These are phyloP conservation scores for Schrenkiella parvula DNA, from an alignment of 345 rosid genomes.

Conservation along the genomic window DNA sequence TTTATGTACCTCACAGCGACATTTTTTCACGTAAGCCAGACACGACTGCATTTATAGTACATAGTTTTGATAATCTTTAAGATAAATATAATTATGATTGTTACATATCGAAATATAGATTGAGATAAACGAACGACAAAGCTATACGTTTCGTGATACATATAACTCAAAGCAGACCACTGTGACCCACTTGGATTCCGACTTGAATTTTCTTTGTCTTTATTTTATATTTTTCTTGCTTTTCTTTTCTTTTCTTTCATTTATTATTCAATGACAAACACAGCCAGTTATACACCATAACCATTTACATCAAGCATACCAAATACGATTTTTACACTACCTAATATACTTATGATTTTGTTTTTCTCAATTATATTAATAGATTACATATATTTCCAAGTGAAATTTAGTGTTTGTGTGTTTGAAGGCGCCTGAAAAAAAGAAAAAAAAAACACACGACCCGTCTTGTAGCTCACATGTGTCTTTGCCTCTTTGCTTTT, in stretches of 20 bases:
- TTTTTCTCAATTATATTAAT: neutral
- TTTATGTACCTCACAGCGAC: slow-evolving; percentile 9
- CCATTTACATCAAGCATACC: neutral
- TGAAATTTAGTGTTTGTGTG: neutral
- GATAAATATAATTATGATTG: neutral
- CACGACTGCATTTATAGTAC: slow-evolving; percentile 24
- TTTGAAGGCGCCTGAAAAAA: slow-evolving; percentile 16
- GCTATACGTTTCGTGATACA: slow-evolving; percentile 26
- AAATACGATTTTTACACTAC: neutral
- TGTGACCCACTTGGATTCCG: slow-evolving; percentile 40
- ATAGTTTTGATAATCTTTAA: neutral
- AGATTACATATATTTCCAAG: neutral
- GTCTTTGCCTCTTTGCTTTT: slow-evolving; percentile 4
- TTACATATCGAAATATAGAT: neutral
- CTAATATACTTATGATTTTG: neutral
- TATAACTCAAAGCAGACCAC: slow-evolving; percentile 25
- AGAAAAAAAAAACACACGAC: slow-evolving; percentile 24
- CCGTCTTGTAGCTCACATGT: slow-evolving; percentile 22
- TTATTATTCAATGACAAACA: neutral
- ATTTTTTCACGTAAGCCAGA: slow-evolving; percentile 23
- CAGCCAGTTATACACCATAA: neutral
- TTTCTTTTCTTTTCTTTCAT: neutral
- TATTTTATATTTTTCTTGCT: slow-evolving; percentile 3
- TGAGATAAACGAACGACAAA: slow-evolving; percentile 19
- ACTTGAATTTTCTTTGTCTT: slow-evolving; percentile 28